phyloP scores from a whole-genome alignment of 208 protist genomes.

The Leishmania braziliensis region DNA sequence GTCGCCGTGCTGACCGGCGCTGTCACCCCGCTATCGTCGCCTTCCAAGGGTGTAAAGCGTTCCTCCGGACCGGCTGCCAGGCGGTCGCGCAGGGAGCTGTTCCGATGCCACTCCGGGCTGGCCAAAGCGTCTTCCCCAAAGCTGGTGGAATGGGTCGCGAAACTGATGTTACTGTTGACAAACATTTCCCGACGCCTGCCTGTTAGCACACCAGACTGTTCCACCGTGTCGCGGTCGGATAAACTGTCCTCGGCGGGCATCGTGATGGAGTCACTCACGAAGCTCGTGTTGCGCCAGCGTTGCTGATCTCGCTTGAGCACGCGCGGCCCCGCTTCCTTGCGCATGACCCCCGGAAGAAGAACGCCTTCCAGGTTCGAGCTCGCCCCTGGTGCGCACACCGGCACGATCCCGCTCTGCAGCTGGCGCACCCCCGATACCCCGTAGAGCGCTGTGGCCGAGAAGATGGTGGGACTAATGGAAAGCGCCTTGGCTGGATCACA shows the following conservation, averaged over 20 bases:
- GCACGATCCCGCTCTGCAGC: constrained; percentile 47
- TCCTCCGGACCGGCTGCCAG: not conserved
- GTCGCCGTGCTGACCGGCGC: not conserved
- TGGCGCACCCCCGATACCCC: constrained; percentile 52
- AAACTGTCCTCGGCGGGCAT: constrained; percentile 27
- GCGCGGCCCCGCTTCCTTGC: constrained; percentile 51
- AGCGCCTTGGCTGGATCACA: constrained; percentile 48
- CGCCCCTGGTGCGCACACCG: constrained; percentile 49
- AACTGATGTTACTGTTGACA: constrained; percentile 3
- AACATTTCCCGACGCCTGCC: not conserved
- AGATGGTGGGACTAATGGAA: constrained; percentile 48
- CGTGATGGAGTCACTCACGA: constrained; percentile 29
- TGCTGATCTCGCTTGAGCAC: constrained; percentile 7
- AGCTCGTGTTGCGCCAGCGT: constrained; percentile 3
- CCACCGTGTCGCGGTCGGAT: constrained; percentile 21
- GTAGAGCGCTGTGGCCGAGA: constrained; percentile 72
- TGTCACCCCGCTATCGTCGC: not conserved
- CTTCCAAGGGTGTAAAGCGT: not conserved
- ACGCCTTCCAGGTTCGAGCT: constrained; percentile 72
- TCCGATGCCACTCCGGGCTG: not conserved
- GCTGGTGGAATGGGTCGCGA: not conserved
- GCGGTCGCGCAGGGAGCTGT: constrained; percentile 1
- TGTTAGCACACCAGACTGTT: not conserved
- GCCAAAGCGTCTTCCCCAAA: not conserved
- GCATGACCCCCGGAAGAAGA: constrained; percentile 69